Conservation (phyloP, 1,284 basidiomycete species). For the Rhodotorula mucilaginosa region DNA sequence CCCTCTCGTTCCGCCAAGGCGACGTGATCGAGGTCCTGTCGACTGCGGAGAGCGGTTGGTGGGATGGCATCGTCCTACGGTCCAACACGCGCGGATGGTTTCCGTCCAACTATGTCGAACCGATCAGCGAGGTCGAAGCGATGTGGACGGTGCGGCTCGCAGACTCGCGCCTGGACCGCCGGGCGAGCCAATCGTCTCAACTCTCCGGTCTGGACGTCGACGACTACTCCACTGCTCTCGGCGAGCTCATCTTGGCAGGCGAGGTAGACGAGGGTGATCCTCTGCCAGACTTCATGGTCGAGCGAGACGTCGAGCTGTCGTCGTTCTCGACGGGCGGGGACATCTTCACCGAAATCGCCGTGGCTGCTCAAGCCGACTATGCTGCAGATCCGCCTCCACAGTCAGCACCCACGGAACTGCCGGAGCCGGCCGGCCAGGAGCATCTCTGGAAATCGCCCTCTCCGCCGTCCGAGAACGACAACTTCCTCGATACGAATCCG, state of each 20-base stretch:
- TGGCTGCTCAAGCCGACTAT: conserved; percentile 25
- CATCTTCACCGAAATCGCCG: conserved; percentile 45
- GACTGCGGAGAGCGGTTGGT: conserved; percentile 91
- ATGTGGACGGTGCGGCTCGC: not conserved
- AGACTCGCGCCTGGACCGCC: not conserved
- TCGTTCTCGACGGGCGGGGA: conserved; percentile 42
- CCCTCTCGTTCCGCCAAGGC: conserved; percentile 78
- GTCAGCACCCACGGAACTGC: no score
- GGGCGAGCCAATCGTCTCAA: not conserved
- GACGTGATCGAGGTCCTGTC: conserved; percentile 94
- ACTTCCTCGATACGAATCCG: conserved; percentile 87
- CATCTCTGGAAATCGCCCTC: conserved; percentile 45
- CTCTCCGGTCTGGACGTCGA: not conserved
- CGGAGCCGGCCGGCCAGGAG: conserved; percentile 24
- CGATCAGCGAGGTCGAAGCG: conserved; percentile 34
- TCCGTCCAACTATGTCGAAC: conserved; percentile 87
- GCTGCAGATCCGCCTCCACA: not conserved
- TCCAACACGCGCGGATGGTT: conserved; percentile 88
- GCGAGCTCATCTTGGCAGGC: not conserved
- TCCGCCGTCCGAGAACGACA: conserved; percentile 61
- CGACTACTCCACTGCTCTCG: not conserved
- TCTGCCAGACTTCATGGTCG: conserved; percentile 24
- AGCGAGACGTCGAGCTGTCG: conserved; percentile 16
- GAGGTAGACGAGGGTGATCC: not conserved
- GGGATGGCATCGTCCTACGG: conserved; percentile 84